Base-by-base conservation (phyloP, 352 stramenopile genomes). In the Pythium rishiriense region DNA sequence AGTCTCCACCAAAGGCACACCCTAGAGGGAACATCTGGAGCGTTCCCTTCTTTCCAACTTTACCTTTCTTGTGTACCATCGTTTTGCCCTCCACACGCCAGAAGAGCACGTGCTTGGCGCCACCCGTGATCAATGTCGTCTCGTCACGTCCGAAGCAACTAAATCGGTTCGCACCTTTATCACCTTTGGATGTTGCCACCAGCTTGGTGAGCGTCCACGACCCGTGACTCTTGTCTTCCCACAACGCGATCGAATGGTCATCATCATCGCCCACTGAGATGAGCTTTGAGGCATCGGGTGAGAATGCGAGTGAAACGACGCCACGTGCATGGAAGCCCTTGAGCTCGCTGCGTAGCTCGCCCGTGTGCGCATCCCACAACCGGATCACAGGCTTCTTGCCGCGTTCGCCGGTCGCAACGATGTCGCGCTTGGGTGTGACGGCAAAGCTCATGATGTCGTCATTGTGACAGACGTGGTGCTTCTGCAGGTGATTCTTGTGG, bases 391-490 rank as follows among this genome's bases (percentile, higher is more conserved):
- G 81, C 15, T 84, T 84, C 60, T 93, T 93, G 10, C 88, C 89
- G 3, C 83, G 74, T 46, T 97, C 85, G 24, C 90, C 93, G 0
- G 90, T 97, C 11, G 91, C 93, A 4, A 96, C 79, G n/a, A 97
- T 73, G 25, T 81, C 74, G 3, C 82, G 69, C 24, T 75, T 76
- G 0, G 78, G 29, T 37, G 90, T 85, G 29, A 94, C 69, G 12
- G 80, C 74, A 53, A 98, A 83, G 46, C 84, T 93, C 41, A 92
- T 77, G 25, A 98, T 91, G 62, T 97, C 91, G 52, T 98, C 90
- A 17, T 77, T 91, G 55, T 96, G 88, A 9, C 76, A 80, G 4
- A 88, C 21, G 45, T 96, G 87, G 42, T 95, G 86, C 58, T 79
- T 86, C 66, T 98, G 91, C 9, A 89, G 50, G 66, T 93, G 83